Evolutionary conservation across 768 basidiomycete species (phyloP), one percentile per base, ranked within the genome.

Genomic region (Russula lepida): DNA sequence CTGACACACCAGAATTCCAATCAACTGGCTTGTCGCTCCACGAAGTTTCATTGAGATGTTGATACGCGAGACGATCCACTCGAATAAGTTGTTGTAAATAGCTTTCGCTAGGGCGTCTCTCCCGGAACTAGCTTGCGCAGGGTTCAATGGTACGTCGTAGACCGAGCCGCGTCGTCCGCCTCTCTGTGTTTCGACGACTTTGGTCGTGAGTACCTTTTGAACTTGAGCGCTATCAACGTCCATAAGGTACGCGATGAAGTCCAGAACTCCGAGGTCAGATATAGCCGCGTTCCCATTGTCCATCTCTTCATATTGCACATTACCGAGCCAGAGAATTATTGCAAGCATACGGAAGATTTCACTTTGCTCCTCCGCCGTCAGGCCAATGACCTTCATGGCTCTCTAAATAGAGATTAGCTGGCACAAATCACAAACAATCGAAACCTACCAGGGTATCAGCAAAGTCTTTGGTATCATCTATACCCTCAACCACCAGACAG

Each of bases 51-150:
- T 97, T 6, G 95, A 98, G 19, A 92, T 77, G 71, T 99, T 99
- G 71, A 99, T 83, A 62, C 92, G 84, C 17, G 91, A 89, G 46
- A 99, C 97, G 68, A 99, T 98, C 97, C 97, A 99, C 70, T 99
- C 95, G 71, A 99, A 98, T 4, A 98, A 76, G 72, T 98, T 98
- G 76, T 95, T 98, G 74, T 99, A 99, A 65, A 99, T 86, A 17
- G 94, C 95, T 72, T 98, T 95, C 4, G 95, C 78, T 41, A 99
- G 77, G 0, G 97, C 97, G 74, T 98, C 92, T 59, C 95, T 77
- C 23, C 92, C 94, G 1, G 95, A 82, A 0, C 75, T 75, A 2
- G 97, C 97, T 71, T 99, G 97, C 6, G 95, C 80, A 11, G 90
- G 89, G 69, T 98, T 99, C 33, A 92, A 74, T 13, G 95, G 97